Evolutionary conservation across 2,329 filamentous ascomycete genomes (phyloP), one percentile per base, ranked within the genome.

Genomic region (Venturiaceae sp.): DNA sequence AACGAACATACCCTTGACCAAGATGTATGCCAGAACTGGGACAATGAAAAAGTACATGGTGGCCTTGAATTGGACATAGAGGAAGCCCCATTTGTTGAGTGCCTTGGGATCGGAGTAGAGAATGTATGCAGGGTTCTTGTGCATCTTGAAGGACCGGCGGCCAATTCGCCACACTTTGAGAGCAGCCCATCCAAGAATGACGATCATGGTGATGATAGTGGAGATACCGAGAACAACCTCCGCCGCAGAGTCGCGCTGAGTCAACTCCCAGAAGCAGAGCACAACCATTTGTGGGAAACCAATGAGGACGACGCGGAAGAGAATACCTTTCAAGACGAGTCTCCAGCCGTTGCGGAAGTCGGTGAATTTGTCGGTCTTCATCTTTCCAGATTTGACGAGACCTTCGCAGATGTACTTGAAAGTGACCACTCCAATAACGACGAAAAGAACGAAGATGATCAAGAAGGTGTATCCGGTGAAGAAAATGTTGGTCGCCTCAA

Each of bases 11-110:
- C 86, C 83, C 80, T 96, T 96, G 73, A 95, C 67, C n/a, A 96
- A 70, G 37, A 87, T 84, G 72, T 96, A 95, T 57, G 76, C 73
- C 59, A 97, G 78, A 57, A 87, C 75, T 0, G 90, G 90, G 36
- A 95, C 82, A 66, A 96, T 90, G 73, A 92, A 96, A 78, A 95
- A 96, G 80, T 96, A 96, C 39, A 91, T 90, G 2, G 91, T 92
- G 39, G 92, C 92, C 67, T 92, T 88, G 80, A 95, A 96, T 72
- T 96, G 92, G 41, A 97, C 90, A 70, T 97, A 97, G 63, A 97
- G 83, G 78, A 96, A 96, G 23, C 92, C 92, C 92, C 92, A 96
- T 75, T 96, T 95, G 82, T 96, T 96, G 63, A 97, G 82, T 57
- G 88, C 86, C 62, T 90, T 83, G n/a, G 92, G 91, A 67, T 97